Conservation (phyloP, 768 basidiomycete species). For the Lyophyllum shimeji region DNA sequence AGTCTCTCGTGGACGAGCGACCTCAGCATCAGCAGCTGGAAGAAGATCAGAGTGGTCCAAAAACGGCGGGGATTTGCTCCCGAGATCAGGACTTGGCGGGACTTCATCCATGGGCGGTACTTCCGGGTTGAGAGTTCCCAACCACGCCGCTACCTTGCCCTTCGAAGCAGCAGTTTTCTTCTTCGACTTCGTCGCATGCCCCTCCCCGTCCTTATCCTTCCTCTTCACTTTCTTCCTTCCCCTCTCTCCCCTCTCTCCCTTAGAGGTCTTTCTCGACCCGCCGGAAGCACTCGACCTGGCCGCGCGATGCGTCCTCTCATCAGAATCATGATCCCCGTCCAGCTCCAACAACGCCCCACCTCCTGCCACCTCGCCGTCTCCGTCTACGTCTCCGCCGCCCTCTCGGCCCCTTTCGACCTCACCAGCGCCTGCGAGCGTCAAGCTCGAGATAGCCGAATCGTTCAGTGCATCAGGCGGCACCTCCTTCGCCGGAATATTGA, state of each 20-base stretch:
- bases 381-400: conserved; percentile 20
- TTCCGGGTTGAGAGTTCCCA: conserved; percentile 64
- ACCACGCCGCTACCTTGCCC: conserved; percentile 77
- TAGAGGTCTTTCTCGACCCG: conserved; percentile 23
- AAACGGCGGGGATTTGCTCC: conserved; percentile 1
- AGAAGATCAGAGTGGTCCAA: neutral
- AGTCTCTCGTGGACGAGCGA: neutral
- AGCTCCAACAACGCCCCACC: conserved; percentile 21
- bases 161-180: conserved; percentile 44
- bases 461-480: conserved; percentile 34
- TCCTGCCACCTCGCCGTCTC: conserved; percentile 26
- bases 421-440: conserved; percentile 41
- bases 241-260: conserved; percentile 24
- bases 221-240: conserved; percentile 24
- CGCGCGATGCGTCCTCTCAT: conserved; percentile 39
- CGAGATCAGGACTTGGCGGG: conserved; percentile 33
- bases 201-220: conserved; percentile 25
- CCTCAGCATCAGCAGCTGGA: neutral
- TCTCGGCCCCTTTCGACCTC: neutral
- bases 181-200: conserved; percentile 20
- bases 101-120: conserved; percentile 48
- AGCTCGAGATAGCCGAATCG: conserved; percentile 57
- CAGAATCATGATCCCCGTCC: conserved; percentile 32
- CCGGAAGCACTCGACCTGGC: conserved; percentile 30
- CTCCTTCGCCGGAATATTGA: conserved; percentile 34